Conservation (phyloP, 495 filamentous ascomycete genomes). For the Monascus purpureus region DNA sequence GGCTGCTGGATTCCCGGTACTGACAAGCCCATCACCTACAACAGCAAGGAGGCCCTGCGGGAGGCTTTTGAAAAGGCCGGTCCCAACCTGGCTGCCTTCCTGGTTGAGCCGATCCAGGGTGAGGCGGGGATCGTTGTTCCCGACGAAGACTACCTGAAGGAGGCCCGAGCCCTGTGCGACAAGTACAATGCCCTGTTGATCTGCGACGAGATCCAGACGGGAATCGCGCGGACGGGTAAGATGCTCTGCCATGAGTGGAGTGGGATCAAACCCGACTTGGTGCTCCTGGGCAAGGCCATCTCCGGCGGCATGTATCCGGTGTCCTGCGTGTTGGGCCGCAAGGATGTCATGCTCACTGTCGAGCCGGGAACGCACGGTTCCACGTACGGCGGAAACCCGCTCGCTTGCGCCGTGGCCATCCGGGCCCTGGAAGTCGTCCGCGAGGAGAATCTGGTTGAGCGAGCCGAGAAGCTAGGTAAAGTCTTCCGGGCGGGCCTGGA, state of each 20-base stretch:
- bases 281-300: constrained; percentile 92
- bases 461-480: constrained; percentile 65
- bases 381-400: constrained; percentile 93
- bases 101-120: constrained; percentile 96
- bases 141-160: constrained; percentile 71
- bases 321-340: constrained; percentile 76
- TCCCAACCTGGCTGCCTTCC: constrained; percentile 76
- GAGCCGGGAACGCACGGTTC: constrained; percentile 95
- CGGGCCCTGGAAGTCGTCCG: constrained; percentile 87
- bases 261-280: constrained; percentile 85
- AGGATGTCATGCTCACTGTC: constrained; percentile 92
- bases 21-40: constrained; percentile 65
- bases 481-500: constrained; percentile 69
- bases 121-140: constrained; percentile 96
- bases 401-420: constrained; percentile 94
- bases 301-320: constrained; percentile 98
- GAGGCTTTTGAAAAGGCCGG: constrained; percentile 70
- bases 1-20: constrained; percentile 69
- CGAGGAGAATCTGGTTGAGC: constrained; percentile 77
- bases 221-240: constrained; percentile 86
- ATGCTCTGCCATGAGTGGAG: constrained; percentile 93
- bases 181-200: constrained; percentile 91
- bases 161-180: constrained; percentile 76
- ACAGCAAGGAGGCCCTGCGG: constrained; percentile 68
- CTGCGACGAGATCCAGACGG: constrained; percentile 97